Evolutionary conservation across 306 rosid species (phyloP).

Genomic region (Crataegus laevigata): DNA sequence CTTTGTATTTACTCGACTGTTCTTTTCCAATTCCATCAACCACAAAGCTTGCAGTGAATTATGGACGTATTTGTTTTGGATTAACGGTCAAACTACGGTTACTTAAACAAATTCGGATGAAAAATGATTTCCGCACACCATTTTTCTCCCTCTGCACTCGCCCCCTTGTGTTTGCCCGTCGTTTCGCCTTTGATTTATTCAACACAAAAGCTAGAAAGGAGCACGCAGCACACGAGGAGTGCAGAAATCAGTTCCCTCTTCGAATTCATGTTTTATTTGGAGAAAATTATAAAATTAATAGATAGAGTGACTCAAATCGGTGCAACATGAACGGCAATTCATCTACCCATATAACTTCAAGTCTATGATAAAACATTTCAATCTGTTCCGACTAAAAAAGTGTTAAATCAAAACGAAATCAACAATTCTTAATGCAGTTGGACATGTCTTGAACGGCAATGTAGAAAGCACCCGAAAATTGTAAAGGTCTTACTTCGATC

Average conservation of each 20-base stretch:
- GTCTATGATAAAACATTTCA: too few species aligned
- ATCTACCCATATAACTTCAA: too few species aligned
- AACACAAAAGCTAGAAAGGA: background rate
- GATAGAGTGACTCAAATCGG: background rate
- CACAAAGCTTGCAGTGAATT: background rate
- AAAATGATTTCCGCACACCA: background rate
- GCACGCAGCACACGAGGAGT: background rate
- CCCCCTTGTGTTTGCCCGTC: background rate
- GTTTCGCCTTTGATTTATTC: background rate
- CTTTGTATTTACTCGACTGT: background rate
- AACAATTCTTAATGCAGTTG: background rate
- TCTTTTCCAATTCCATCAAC: background rate
- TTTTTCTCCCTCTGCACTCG: background rate
- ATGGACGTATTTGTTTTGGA: background rate
- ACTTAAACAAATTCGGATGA: background rate
- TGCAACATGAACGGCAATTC: background rate
- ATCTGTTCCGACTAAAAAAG: background rate
- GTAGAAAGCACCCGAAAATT: background rate
- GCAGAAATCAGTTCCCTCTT: background rate
- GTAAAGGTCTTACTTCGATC: constrained; percentile 30
- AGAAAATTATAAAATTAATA: too few species aligned
- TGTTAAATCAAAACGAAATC: background rate
- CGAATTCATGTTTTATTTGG: too few species aligned
- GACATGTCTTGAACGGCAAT: background rate
- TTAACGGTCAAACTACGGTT: background rate